Evolutionary conservation across 2,329 filamentous ascomycete species (phyloP), one percentile per base, ranked within the genome.

Genomic region (Hysterium pulicare): DNA sequence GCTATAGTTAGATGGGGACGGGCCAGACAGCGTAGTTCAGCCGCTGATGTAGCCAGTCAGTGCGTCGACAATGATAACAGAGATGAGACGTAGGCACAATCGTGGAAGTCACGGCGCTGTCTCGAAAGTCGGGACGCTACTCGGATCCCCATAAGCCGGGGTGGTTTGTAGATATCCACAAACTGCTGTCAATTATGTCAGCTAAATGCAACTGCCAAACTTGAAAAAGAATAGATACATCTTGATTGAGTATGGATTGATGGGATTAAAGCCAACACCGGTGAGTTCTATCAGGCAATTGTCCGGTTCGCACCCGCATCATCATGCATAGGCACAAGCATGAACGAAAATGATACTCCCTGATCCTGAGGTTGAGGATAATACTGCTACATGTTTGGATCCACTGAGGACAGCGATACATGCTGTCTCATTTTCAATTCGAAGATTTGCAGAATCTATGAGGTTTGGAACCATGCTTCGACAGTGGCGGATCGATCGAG

Each of bases 71-170:
- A 58, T 52, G 61, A 66, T 65, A 64, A 55, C 51, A 58, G 56
- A 64, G 49, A 61, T 65, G 64, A 67, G 64, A 68, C 62, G 59
- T 63, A 26, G 53, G 55, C 54, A 48, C 45, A 40, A 42, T 46
- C 31, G 42, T 50, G 42, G 46, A 45, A 42, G 48, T 48, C 49
- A 62, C 51, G 54, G 57, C 59, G 53, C 51, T 63, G 62, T 66
- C 57, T 66, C 59, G 49, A 65, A 61, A 56, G 50, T 62, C 57
- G 59, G 61, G 51, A 52, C 52, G 54, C 58, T 58, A 47, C 44
- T 59, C 62, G 63, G 63, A 60, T 66, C 62, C 62, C 63, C 63
- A 59, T 59, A 55, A 59, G 51, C 63, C 62, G 61, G 56, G 56
- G 51, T 60, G 46, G 55, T 33, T n/a, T 28, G 22, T 16, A 20